Conservation (phyloP, 306 rosid species). For the Hippophae rhamnoides region DNA sequence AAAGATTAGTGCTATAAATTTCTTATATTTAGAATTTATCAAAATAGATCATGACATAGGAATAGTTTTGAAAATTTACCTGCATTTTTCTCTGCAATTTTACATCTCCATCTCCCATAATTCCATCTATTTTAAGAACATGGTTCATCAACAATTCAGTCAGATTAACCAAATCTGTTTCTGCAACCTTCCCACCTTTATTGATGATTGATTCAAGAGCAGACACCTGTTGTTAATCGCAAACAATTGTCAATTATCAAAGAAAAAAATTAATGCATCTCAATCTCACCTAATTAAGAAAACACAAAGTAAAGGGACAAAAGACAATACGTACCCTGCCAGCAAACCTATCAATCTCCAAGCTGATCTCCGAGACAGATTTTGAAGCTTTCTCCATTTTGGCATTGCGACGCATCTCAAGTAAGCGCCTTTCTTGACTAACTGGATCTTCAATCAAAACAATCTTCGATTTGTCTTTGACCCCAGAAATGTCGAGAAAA, state of each 20-base stretch:
- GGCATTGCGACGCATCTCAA: slow-evolving; percentile 74
- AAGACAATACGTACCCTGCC: slow-evolving; percentile 42
- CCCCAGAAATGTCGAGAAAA: slow-evolving; percentile 68
- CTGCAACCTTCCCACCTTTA: slow-evolving; percentile 78
- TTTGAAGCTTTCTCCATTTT: slow-evolving; percentile 87
- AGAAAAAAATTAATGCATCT: slow-evolving; percentile 1
- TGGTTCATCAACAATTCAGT: slow-evolving; percentile 86
- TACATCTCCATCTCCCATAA: slow-evolving; percentile 82
- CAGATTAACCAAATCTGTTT: slow-evolving; percentile 56
- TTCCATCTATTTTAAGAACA: slow-evolving; percentile 72
- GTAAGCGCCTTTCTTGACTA: slow-evolving; percentile 68
- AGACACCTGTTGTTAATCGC: slow-evolving; percentile 52
- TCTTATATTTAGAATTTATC: too few species aligned
- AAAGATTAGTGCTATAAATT: too few species aligned
- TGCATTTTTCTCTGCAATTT: slow-evolving; percentile 97
- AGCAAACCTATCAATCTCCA: slow-evolving; percentile 81
- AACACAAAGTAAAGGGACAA: background rate
- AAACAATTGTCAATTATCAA: slow-evolving; percentile 17
- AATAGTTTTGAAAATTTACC: slow-evolving; percentile 26
- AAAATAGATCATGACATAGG: too few species aligned
- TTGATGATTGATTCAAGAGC: slow-evolving; percentile 65
- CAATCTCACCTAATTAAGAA: background rate
- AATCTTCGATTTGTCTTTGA: slow-evolving; percentile 73
- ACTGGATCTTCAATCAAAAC: slow-evolving; percentile 75
- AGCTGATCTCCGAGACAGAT: slow-evolving; percentile 69